Conservation (phyloP, 345 rosid genomes). For the Linum usitatissimum region DNA sequence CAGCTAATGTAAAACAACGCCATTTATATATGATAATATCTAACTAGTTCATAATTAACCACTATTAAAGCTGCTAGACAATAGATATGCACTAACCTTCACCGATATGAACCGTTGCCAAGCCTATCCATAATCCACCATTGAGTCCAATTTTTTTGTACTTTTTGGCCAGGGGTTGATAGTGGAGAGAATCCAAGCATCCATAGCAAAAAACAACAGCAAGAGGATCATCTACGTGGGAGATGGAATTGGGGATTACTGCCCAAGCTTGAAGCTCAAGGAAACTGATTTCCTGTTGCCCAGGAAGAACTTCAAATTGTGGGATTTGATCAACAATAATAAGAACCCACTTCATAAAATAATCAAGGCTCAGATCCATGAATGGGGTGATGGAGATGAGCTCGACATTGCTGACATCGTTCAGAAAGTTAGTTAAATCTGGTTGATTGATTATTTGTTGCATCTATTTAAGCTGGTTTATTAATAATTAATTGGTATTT, state of each 20-base stretch:
- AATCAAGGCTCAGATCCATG: slow-evolving; percentile 54
- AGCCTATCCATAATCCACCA: too few species aligned
- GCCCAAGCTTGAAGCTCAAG: slow-evolving; percentile 60
- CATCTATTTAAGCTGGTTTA: too few species aligned
- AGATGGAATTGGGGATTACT: slow-evolving; percentile 75
- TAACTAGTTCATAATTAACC: too few species aligned
- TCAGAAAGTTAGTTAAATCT: too few species aligned
- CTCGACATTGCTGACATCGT: slow-evolving; percentile 20
- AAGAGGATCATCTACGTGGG: slow-evolving; percentile 63
- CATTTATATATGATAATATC: too few species aligned
- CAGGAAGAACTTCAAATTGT: slow-evolving; percentile 67
- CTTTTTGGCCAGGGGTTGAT: slow-evolving; percentile 34
- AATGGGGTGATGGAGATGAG: slow-evolving; percentile 63
- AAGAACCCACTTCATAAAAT: slow-evolving; percentile 31
- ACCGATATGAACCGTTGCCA: too few species aligned
- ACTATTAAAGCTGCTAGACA: too few species aligned
- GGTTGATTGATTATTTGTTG: too few species aligned
- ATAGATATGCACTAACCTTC: too few species aligned
- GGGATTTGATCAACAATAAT: slow-evolving; percentile 44
- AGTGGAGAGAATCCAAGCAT: slow-evolving; percentile 58
- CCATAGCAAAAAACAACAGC: slow-evolving; percentile 33
- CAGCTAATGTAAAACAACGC: too few species aligned
- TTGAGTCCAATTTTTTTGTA: too few species aligned
- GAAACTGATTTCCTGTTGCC: slow-evolving; percentile 59
- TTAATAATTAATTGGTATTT: too few species aligned